Base-by-base conservation (phyloP, 163 green algal species). In the Prototheca wickerhamii region DNA sequence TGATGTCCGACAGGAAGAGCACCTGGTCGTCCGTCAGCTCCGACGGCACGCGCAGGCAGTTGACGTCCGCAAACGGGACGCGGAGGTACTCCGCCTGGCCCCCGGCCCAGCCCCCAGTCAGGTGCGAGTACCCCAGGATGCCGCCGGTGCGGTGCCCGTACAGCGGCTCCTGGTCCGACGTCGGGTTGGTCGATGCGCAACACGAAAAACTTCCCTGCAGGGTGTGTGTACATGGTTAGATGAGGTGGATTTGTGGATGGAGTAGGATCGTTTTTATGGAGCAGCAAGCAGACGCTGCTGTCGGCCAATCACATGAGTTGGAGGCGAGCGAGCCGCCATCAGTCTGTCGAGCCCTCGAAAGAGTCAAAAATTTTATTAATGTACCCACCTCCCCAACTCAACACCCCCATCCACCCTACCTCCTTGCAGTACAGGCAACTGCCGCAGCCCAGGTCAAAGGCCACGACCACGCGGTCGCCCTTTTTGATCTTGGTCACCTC, bases 1-100 rank as follows among this genome's bases (percentile, higher is more conserved):
- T 62, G 65, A 93, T 87, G 75, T 93, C 86, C 20, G 76, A 83
- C 28, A 92, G 72, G n/a, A 91, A 70, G 4, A 80, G 2, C 58
- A 79, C 70, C 64, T 79, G 49, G 43, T 82, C 65, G 43, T 91
- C 84, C 2, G 68, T 25, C 34, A 87, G 29, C 33, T 69, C 50
- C 3, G 65, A 4, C 15, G 76, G 76, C 7, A 92, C 67, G 63
- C 87, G 84, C 23, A 91, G 69, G 34, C 73, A 68, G 64, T 87
- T 87, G 3, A 73, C 30, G 58, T 89, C 74, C 30, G 68, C 84
- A 58, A 86, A 81, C 0, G 81, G 82, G 31, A 90, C 83, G 2
- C 84, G 72, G 32, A 74, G 75, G 50, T 77, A 89, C 59, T 90
- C 83, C 0, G 84, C 83, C 76, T 91, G 84, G 4, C 84, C 83